Conservation (phyloP, 176 grass and related monocot genomes). For the Phoenix dactylifera region DNA sequence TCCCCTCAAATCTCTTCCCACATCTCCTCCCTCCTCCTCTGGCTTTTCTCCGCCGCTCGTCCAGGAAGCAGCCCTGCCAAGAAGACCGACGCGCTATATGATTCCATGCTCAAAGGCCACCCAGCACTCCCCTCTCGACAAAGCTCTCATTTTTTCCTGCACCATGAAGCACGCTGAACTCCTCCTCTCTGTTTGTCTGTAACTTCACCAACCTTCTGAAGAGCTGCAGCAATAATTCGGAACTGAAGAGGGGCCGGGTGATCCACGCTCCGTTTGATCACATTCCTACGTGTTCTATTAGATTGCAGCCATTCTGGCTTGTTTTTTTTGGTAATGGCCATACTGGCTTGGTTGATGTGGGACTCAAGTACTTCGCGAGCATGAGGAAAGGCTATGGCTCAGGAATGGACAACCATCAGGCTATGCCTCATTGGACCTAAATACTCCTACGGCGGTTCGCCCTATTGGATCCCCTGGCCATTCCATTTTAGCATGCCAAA, state of each 20-base stretch:
- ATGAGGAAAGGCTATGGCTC: constrained; percentile 40
- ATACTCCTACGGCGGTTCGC: too few species aligned
- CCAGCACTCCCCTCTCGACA: constrained; percentile 11
- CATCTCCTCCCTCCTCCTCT: constrained; percentile 6
- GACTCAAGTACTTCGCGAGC: constrained; percentile 38
- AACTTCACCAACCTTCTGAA: constrained; percentile 12
- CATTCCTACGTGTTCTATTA: constrained; percentile 39
- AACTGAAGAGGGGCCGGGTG: constrained; percentile 1
- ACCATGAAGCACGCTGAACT: not conserved
- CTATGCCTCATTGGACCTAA: constrained; percentile 6
- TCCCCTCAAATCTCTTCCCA: too few species aligned
- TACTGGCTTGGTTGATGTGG: constrained; percentile 49
- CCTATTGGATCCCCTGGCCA: too few species aligned
- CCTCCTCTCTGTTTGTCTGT: not conserved
- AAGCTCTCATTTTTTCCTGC: constrained; percentile 7
- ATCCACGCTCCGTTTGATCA: constrained; percentile 18
- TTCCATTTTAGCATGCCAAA: too few species aligned
- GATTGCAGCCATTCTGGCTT: constrained; percentile 56
- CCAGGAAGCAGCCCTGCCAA: constrained; percentile 7
- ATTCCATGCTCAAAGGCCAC: constrained; percentile 16
- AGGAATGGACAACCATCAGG: constrained; percentile 48
- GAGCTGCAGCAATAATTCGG: constrained; percentile 3
- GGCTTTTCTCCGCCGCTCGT: not conserved
- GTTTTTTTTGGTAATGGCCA: constrained; percentile 10
- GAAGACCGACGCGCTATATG: constrained; percentile 10